These are phyloP conservation scores for Periglandula ipomoeae DNA, from an alignment of 2,329 filamentous ascomycete species.

Conservation along the genomic window DNA sequence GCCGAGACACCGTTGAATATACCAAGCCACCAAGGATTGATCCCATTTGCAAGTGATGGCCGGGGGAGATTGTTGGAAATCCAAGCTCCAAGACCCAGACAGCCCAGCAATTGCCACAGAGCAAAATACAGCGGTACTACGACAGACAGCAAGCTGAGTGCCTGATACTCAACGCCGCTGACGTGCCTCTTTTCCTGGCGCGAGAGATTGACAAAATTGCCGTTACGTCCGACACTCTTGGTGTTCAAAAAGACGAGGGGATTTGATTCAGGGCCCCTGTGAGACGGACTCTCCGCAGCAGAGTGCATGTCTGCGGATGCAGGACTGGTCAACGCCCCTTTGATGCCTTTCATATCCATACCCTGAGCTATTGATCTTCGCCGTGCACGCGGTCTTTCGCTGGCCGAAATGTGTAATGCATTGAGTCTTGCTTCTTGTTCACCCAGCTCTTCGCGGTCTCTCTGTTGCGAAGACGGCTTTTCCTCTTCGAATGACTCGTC, in stretches of 20 bases:
- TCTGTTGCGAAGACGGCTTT: too few relatives aligned
- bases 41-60: conserved; percentile 42
- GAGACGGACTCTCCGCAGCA: not conserved
- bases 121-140: conserved; percentile 53
- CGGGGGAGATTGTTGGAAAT: conserved; percentile 42
- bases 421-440: not conserved
- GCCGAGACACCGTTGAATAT: conserved; percentile 59
- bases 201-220: conserved; percentile 44
- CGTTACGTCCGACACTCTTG: conserved; percentile 35
- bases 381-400: not conserved
- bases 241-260: not conserved
- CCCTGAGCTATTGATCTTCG: not conserved
- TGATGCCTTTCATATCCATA: not conserved
- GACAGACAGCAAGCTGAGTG: conserved; percentile 48
- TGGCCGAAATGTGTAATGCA: not conserved
- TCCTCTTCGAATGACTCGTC: conserved; percentile 21
- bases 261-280: not conserved
- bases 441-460: not conserved
- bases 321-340: too few relatives aligned
- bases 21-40: conserved; percentile 60
- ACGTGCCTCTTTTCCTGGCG: conserved; percentile 38
- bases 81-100: conserved; percentile 52
- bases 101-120: conserved; percentile 49
- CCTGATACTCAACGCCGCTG: conserved; percentile 43
- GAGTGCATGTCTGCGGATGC: not conserved